Evolutionary conservation across 371 early-diverging fungal genomes (phyloP).

Genomic region (Rhizopus arrhizus): DNA sequence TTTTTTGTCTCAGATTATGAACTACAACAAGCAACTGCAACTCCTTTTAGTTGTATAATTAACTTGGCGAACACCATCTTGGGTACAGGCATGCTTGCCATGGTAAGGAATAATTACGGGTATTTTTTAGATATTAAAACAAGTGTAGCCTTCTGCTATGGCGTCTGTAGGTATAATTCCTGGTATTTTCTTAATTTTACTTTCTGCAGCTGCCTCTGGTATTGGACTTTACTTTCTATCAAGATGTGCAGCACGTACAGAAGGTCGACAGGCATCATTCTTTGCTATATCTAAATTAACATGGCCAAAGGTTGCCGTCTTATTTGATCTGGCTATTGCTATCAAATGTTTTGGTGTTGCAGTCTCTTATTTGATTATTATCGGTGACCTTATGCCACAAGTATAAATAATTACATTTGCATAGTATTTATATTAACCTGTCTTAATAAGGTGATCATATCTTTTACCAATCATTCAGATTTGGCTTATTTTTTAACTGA

Average conservation of each 20-base stretch:
- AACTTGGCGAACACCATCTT: constrained; percentile 94
- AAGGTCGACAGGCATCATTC: constrained; percentile 84
- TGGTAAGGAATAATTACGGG: constrained; percentile 60
- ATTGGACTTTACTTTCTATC: constrained; percentile 87
- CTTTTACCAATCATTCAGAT: constrained; percentile 14
- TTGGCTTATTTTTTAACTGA: constrained; percentile 43
- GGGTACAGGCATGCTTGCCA: constrained; percentile 95
- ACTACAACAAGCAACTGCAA: constrained; percentile 36
- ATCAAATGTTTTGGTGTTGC: constrained; percentile 99
- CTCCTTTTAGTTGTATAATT: constrained; percentile 50
- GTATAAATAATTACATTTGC: constrained; percentile 32
- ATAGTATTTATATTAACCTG: neutral
- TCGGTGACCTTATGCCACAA: constrained; percentile 92
- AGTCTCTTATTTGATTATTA: constrained; percentile 96
- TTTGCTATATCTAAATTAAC: constrained; percentile 88
- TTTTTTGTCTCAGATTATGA: constrained; percentile 14
- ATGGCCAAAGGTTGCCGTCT: constrained; percentile 88
- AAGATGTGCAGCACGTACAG: constrained; percentile 69
- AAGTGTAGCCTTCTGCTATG: constrained; percentile 74
- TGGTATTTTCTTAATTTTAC: constrained; percentile 77
- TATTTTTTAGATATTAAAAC: neutral
- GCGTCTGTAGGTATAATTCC: constrained; percentile 83
- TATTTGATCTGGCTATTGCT: constrained; percentile 97
- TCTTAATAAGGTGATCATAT: constrained; percentile 10
- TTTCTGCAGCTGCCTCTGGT: constrained; percentile 76